Conservation (phyloP, 352 stramenopile species). For the Globisporangium middletonii region DNA sequence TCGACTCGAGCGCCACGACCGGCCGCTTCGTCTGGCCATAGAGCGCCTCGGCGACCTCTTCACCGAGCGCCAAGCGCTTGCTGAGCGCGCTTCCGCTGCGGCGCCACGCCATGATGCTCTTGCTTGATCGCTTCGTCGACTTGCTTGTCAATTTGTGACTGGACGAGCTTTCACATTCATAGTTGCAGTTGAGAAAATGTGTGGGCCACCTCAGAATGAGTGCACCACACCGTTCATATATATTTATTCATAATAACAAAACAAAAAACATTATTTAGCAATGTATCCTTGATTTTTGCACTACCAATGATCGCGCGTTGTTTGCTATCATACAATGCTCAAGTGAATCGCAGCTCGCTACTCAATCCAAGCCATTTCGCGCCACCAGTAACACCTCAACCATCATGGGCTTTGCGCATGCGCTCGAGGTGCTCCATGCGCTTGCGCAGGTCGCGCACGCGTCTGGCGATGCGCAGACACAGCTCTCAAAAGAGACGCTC, state of each 20-base stretch:
- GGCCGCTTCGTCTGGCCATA: conserved; percentile 37
- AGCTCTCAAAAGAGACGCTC: not conserved
- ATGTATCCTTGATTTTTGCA: not conserved
- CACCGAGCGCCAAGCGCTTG: conserved; percentile 36
- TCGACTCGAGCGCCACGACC: conserved; percentile 97
- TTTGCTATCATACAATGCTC: too few species aligned
- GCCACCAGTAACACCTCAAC: not conserved
- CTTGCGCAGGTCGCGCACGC: conserved; percentile 23
- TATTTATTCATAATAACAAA: too few species aligned
- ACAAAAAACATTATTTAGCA: not conserved
- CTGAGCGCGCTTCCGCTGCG: conserved; percentile 31
- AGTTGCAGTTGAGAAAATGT: too few species aligned
- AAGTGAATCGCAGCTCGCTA: too few species aligned
- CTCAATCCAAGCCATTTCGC: not conserved
- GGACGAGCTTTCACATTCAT: too few species aligned
- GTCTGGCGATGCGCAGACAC: conserved; percentile 1
- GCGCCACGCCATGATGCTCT: conserved; percentile 26
- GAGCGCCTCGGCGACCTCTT: conserved; percentile 48
- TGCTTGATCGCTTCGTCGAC: not conserved
- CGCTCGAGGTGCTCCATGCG: conserved; percentile 43
- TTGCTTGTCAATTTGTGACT: not conserved
- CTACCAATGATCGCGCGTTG: not conserved
- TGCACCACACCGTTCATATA: too few species aligned
- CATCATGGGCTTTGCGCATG: conserved; percentile 41
- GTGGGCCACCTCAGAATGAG: too few species aligned